Evolutionary conservation across 768 basidiomycete genomes (phyloP), one percentile per base, ranked within the genome.

Genomic region (Tylopilus vinaceipallidus): DNA sequence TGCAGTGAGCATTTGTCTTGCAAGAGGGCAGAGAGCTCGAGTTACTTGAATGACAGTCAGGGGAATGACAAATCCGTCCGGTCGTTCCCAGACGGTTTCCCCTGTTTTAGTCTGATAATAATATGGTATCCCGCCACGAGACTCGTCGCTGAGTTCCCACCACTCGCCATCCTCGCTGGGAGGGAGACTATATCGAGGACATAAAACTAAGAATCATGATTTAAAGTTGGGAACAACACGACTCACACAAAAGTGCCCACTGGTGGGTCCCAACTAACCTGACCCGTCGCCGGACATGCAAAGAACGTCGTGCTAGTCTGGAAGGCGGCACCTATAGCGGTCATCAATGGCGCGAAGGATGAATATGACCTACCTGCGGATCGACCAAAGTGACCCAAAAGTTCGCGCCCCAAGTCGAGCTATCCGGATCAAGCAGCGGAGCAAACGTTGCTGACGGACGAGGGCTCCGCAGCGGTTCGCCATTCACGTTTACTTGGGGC

Each of bases 311-410:
- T 76, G 63, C 75, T 76, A 33, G 76, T 79, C 80, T 81, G 58
- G 32, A 49, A 49, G 29, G 23, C 19, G 33, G 43, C 27, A 52
- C 35, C 56, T 39, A 38, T 50, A 50, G 29, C 30, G 45, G 45
- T 51, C 42, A 49, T 37, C 45, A 34, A 53, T 47, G 29, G 43
- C 29, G 26, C n/a, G 32, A 33, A 59, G 34, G 37, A 45, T 13
- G 48, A 45, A 49, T 6, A 36, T 10, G 47, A 76, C 78, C 57
- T 65, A 89, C 93, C 78, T 89, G 83, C 23, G 94, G 94, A 75
- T 97, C 93, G 41, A 88, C 79, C 45, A 95, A 76, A 6, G 94
- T 95, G 7, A 95, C 91, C 94, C 94, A 97, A 65, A 97, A 95
- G 66, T 92, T 86, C 23, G 87, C 81, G 5, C 91, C 91, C 91